Conservation (phyloP, 257 asterid species). For the Knoxia roxburghii region DNA sequence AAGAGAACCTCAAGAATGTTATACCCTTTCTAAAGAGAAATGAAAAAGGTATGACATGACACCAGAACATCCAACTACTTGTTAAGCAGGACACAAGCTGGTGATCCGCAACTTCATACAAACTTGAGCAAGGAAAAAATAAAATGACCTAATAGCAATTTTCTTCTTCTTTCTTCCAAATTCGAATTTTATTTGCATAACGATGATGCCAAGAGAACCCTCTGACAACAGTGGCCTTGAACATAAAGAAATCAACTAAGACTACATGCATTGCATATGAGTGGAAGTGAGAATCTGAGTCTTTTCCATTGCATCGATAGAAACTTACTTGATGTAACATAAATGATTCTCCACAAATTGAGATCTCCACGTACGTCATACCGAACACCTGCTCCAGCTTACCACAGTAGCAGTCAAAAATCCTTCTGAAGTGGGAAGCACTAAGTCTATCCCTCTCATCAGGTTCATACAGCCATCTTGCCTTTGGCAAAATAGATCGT, state of each 20-base stretch:
- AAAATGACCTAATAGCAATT: not conserved
- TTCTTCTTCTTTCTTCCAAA: not conserved
- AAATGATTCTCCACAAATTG: slow-evolving; percentile 90
- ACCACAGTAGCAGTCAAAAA: slow-evolving; percentile 71
- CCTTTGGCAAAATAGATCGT: slow-evolving; percentile 31
- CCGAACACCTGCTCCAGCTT: slow-evolving; percentile 58
- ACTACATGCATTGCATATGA: slow-evolving; percentile 1
- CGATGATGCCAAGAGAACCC: not conserved
- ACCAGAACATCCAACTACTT: not conserved
- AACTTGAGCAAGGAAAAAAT: not conserved
- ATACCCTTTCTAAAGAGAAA: not conserved
- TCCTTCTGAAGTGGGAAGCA: slow-evolving; percentile 80
- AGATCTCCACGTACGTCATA: slow-evolving; percentile 59
- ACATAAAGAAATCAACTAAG: not conserved
- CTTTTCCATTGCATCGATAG: not conserved
- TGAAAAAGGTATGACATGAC: not conserved
- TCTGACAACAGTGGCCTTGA: too few relatives aligned
- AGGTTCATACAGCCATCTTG: slow-evolving; percentile 86
- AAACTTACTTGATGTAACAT: slow-evolving; percentile 90
- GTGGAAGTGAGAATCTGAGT: not conserved
- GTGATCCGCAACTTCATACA: not conserved
- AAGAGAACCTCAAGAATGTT: too few relatives aligned
- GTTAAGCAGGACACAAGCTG: not conserved
- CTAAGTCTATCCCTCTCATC: slow-evolving; percentile 72
- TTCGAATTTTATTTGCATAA: not conserved